phyloP scores from a whole-genome alignment of 192 early-diverging fungal genomes.

The Tieghemiomyces parasiticus region DNA sequence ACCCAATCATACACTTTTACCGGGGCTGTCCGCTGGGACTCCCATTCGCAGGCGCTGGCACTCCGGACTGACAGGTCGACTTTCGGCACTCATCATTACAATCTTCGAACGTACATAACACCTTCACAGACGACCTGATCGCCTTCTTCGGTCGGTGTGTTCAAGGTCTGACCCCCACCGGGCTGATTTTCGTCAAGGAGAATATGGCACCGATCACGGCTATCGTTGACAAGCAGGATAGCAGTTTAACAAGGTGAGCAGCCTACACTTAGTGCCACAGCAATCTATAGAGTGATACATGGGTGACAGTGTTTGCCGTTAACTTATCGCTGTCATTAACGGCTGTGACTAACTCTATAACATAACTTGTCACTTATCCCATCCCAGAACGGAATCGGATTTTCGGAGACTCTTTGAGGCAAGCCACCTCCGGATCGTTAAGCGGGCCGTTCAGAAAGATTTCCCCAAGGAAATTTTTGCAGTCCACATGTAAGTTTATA shows the following conservation, averaged over 20 bases:
- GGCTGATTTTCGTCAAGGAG: slow-evolving; percentile 84
- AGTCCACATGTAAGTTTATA: slow-evolving; percentile 47
- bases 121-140: slow-evolving; percentile 53
- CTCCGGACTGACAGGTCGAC: not conserved
- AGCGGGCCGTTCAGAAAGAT: slow-evolving; percentile 43
- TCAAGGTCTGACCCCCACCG: slow-evolving; percentile 40
- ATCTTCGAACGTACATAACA: not conserved
- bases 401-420: slow-evolving; percentile 44
- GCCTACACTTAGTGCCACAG: slow-evolving; percentile 1
- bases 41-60: not conserved
- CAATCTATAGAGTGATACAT: not conserved
- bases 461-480: slow-evolving; percentile 51
- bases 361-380: not conserved
- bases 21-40: not conserved
- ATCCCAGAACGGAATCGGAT: slow-evolving; percentile 32
- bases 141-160: slow-evolving; percentile 69
- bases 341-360: not conserved
- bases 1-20: not conserved
- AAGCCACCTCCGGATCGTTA: slow-evolving; percentile 44
- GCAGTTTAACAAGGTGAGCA: slow-evolving; percentile 51
- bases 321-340: not conserved
- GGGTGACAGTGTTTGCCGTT: not conserved
- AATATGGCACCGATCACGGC: slow-evolving; percentile 52
- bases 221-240: slow-evolving; percentile 68
- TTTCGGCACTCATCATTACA: not conserved